Evolutionary conservation across 179 eudicot genomes (phyloP), one percentile per base, ranked within the genome.

Genomic region (Beta macrorhiza): DNA sequence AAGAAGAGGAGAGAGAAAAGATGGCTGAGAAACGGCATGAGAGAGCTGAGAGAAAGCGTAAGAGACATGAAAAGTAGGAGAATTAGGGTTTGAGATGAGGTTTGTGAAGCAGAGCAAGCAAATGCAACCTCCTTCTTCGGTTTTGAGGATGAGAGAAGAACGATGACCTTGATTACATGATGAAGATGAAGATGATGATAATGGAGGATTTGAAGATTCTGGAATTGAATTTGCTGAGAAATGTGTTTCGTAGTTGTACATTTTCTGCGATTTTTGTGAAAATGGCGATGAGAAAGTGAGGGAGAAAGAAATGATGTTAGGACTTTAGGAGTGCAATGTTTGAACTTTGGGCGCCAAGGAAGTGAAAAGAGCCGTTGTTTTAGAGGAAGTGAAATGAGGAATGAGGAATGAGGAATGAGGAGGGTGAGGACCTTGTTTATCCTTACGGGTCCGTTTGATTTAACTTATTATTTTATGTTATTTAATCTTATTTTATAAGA

Each of bases 41-140:
- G 92, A 87, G 84, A 96, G 90, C 90, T 96, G 98, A 13, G 98
- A 92, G 69, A 96, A 91, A 5, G 98, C 99, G 90, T 96, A 92
- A 69, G 91, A 85, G 74, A 88, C 90, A 64, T 92, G 92, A 51
- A 89, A 82, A 7, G 97, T 86, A 1, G 92, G 94, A 19, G 98
- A 93, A 20, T 63, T 77, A 25, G 97, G 91, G 88, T 79, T 89
- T n/a, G 94, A 82, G 81, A 95, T 84, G 67, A 95, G 94, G 68
- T 90, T 90, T 19, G 97, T 87, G 87, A 95, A 84, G 81, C 98
- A 96, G 80, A 90, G 86, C 17, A 95, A 82, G 91, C 98, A 95
- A 70, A 92, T 91, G 19, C 83, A 82, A 10, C 97, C 97, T 78
- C 97, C 97, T 87, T 87, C 81, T 19, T 62, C 73, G 53, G 97